A percentile compares a stretch with the other conserved stretches of the same genome.
Evolutionary conservation across 1,284 basidiomycete genomes (phyloP).

Genomic region (Bondarzewia mesenterica): DNA sequence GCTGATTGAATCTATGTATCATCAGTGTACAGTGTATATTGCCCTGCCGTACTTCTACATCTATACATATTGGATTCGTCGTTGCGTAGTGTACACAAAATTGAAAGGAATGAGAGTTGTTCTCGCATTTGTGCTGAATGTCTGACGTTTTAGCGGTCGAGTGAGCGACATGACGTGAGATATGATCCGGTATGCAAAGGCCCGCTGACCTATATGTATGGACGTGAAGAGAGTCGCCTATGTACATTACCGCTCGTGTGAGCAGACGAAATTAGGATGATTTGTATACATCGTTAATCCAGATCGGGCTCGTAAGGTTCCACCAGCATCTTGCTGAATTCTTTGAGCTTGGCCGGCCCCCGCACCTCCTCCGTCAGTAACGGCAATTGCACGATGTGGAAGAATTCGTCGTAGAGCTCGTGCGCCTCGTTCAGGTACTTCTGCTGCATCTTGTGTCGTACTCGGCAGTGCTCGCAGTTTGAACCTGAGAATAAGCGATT

Average conservation of each 20-base stretch:
- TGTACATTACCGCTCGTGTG: not conserved
- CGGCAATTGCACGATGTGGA: conserved; percentile 91
- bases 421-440: conserved; percentile 93
- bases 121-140: not conserved
- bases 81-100: not conserved
- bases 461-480: conserved; percentile 92
- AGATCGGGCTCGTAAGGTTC: conserved; percentile 40
- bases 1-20: not conserved
- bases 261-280: not conserved
- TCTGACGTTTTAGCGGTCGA: not conserved
- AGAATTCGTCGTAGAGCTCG: conserved; percentile 94
- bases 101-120: not conserved
- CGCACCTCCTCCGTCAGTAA: conserved; percentile 95
- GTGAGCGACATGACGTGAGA: not conserved
- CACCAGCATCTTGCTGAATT: conserved; percentile 84
- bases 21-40: not conserved
- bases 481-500: no score
- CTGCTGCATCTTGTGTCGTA: conserved; percentile 96
- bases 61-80: not conserved
- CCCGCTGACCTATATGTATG: no score
- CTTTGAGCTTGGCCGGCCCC: conserved; percentile 86
- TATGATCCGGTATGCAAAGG: no score
- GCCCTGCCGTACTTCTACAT: not conserved
- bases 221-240: no score
- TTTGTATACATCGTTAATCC: not conserved